A percentile compares a stretch with the other conserved stretches of the same genome.
Conservation (phyloP, 1,284 basidiomycete genomes). For the Termitomyces sp. region DNA sequence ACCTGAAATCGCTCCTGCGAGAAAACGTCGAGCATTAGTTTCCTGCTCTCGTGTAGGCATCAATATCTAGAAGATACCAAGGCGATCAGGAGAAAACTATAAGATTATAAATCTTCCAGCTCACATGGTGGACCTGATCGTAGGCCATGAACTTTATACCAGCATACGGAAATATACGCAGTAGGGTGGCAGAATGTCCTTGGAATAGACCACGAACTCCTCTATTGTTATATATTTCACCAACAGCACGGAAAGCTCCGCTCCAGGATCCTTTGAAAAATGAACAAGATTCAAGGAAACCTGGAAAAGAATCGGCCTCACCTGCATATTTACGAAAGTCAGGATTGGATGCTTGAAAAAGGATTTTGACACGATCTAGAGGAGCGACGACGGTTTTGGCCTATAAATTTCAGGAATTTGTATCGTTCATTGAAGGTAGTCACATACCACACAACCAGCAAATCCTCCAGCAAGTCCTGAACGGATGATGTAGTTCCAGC, state of each 20-base stretch:
- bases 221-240: slow-evolving; percentile 68
- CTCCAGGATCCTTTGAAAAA: slow-evolving; percentile 66
- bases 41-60: slow-evolving; percentile 83
- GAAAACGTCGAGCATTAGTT: slow-evolving; percentile 80
- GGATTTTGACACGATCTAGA: slow-evolving; percentile 96
- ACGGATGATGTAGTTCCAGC: slow-evolving; percentile 71
- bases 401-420: slow-evolving; percentile 34
- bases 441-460: slow-evolving; percentile 87
- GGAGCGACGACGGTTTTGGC: slow-evolving; percentile 98
- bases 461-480: slow-evolving; percentile 89
- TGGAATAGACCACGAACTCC: slow-evolving; percentile 86
- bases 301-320: slow-evolving; percentile 26
- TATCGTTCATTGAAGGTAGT: slow-evolving; percentile 13
- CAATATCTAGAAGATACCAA: slow-evolving; percentile 39
- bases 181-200: slow-evolving; percentile 89
- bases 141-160: slow-evolving; percentile 99
- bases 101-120: slow-evolving; percentile 19
- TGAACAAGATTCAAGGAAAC: not conserved
- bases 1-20: slow-evolving; percentile 89
- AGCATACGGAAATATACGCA: slow-evolving; percentile 91
- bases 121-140: slow-evolving; percentile 77
- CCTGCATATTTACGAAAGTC: slow-evolving; percentile 94
- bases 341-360: slow-evolving; percentile 96
- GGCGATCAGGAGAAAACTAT: not conserved
- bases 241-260: slow-evolving; percentile 81